Base-by-base conservation (phyloP, 148 eudicot species). In the Cornus suecica region DNA sequence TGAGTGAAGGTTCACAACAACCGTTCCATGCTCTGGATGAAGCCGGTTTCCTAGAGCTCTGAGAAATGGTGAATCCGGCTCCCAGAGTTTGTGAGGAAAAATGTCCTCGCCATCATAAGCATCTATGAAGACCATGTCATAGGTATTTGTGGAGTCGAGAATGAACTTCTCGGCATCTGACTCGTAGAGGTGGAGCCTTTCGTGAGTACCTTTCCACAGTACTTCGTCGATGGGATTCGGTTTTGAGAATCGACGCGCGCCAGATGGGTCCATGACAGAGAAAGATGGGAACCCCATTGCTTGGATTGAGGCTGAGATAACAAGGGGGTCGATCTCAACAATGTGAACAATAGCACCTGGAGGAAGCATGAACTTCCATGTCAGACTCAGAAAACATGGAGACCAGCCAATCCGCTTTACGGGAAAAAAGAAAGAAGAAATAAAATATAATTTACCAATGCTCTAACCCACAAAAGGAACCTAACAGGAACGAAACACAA, bases 11-110 rank as follows among this genome's bases (percentile, higher is more conserved):
- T 94, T 94, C 75, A 94, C 97, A 60, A 90, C 94, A 74, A 89
- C 97, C n/a, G 99, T 92, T 82, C 99, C 99, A 65, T 94, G 97
- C 31, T 82, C 81, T 20, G 97, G 99, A 73, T 94, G 92, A 58
- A 94, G 89, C 34, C 70, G 86, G 62, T 71, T 83, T 37, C 81
- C 80, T 13, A 94, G 84, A 69, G 93, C 87, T 76, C 84, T 42
- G 28, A 94, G 91, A 83, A 94, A 94, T 9, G 92, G 91, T 16
- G 92, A 92, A 56, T 87, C 65, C 6, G 92, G 96, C 27, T 94
- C 96, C 97, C 99, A 89, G 41, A 94, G 81, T 79, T 89, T 92
- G 82, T 73, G 85, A 28, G 97, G 99, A 69, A 92, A 94, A 68
- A 92, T 82, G 75, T 94, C 99, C 32, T 89, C 87, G 3, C 97